Base-by-base conservation (phyloP, 352 stramenopile genomes). In the Pythium coloratum region DNA sequence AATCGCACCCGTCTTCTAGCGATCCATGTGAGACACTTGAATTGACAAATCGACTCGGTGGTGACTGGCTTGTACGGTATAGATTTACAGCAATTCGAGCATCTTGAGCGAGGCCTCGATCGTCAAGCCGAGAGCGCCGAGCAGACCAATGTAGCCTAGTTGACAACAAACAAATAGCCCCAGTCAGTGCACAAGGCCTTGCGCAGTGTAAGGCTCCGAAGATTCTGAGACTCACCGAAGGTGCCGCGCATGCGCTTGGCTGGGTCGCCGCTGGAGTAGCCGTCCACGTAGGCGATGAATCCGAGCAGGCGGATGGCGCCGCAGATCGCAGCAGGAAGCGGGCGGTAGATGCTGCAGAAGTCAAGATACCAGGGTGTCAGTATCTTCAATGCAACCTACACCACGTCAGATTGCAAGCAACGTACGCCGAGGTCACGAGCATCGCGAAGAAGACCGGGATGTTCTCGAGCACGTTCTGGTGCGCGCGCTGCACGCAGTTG, bases 401-500 rank as follows among this genome's bases (percentile, higher is more conserved):
- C 20, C 20, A 24, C 20, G 20, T 24, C 20, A 24, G 20, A 24
- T 24, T 24, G 20, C 20, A 24, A 24, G 28, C 9, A 18, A 55
- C 0, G 51, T 81, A 91, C 81, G 76, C 57, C 5, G 80, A 87
- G 2, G 77, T 81, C 51, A 84, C 59, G n/a, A 91, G 72, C 56
- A 92, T 56, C 0, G 64, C 59, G 30, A 93, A 67, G 58, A 89
- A 94, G 1, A 81, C 60, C 1, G 89, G 86, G 54, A 92, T 81
- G 58, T 95, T 97, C 76, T 98, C 92, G 46, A 97, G 76, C 49
- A 97, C 72, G 69, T 98, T 95, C 75, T 98, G 94, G 78, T 98
- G 92, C 28, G 81, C 87, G 50, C 93, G 81, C 74, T 98, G 94
- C 59, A 97, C 76, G 61, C 89, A 96, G 80, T 98, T 98, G 74